Conservation (phyloP, 192 early-diverging fungal species). For the Allomyces arbusculus region DNA sequence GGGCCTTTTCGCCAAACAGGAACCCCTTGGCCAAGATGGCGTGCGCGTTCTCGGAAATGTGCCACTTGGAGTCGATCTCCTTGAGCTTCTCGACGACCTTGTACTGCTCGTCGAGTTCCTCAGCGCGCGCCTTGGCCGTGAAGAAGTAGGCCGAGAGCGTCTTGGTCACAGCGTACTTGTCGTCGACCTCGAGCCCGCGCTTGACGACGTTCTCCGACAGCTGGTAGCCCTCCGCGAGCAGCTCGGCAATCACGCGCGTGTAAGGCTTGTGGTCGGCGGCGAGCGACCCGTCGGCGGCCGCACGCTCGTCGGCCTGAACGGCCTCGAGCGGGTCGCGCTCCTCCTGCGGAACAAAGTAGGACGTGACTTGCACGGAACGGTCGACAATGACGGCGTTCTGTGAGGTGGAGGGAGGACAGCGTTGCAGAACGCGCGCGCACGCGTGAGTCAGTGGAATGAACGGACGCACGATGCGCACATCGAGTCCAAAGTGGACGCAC, state of each 20-base stretch:
- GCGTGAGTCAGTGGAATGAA: too few species aligned
- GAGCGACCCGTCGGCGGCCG: constrained; percentile 4
- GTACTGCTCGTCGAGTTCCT: constrained; percentile 28
- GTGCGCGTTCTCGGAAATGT: constrained; percentile 17
- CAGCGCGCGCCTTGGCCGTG: constrained; percentile 14
- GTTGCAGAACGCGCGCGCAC: too few species aligned
- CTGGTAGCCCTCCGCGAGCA: constrained; percentile 46
- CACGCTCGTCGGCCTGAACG: constrained; percentile 4
- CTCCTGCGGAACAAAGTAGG: constrained; percentile 17
- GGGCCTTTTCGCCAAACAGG: constrained; percentile 10
- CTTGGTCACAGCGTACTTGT: constrained; percentile 29
- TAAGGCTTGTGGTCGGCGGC: constrained; percentile 15
- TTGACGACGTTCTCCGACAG: constrained; percentile 40
- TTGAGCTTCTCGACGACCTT: constrained; percentile 31
- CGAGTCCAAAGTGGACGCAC: too few species aligned
- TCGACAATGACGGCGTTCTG: constrained; percentile 30
- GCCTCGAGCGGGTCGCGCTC: constrained; percentile 4
- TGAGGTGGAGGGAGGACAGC: too few species aligned
- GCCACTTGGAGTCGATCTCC: constrained; percentile 18
- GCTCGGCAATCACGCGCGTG: constrained; percentile 34
- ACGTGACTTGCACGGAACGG: constrained; percentile 26
- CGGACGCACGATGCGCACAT: too few species aligned
- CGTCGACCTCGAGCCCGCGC: constrained; percentile 42
- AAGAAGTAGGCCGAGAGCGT: constrained; percentile 9
- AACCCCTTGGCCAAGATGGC: background rate